Percentiles rank a stretch among this genome's conserved stretches.
These are phyloP conservation scores for Dothideomycetes sp. DNA, from an alignment of 2,329 filamentous ascomycete species.

Conservation along the genomic window DNA sequence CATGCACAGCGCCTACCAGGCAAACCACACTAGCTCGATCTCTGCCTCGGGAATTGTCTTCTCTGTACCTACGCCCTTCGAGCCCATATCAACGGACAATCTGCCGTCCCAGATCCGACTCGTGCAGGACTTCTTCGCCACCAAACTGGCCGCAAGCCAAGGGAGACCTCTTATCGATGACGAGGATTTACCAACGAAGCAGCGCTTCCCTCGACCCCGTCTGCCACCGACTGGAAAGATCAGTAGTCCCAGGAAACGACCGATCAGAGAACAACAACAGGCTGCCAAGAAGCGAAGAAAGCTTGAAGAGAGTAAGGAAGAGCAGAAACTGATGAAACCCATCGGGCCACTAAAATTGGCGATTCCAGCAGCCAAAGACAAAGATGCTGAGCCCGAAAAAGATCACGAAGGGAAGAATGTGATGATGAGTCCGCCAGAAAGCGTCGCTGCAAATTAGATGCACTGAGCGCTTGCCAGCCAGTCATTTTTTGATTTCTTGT, in stretches of 20 bases:
- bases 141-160: constrained; percentile 75
- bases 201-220: constrained; percentile 57
- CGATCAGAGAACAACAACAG: constrained; percentile 71
- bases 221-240: constrained; percentile 75
- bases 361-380: constrained; percentile 34
- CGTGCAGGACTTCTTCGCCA: constrained; percentile 82
- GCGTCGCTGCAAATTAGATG: constrained; percentile 37
- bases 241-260: constrained; percentile 71
- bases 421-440: constrained; percentile 82
- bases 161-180: constrained; percentile 83
- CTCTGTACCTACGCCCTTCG: constrained; percentile 57
- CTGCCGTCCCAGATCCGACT: constrained; percentile 75
- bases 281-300: constrained; percentile 86
- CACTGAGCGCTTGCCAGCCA: not conserved
- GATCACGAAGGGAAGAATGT: constrained; percentile 58
- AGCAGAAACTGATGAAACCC: constrained; percentile 36
- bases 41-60: constrained; percentile 55
- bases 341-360: constrained; percentile 41
- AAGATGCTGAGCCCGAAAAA: constrained; percentile 55
- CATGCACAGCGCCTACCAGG: constrained; percentile 75
- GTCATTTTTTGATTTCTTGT: too few relatives aligned
- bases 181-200: constrained; percentile 87
- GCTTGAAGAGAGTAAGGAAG: constrained; percentile 32
- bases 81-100: constrained; percentile 70
- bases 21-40: constrained; percentile 58